Evolutionary conservation across 495 filamentous ascomycete genomes (phyloP).

Genomic region (Aspergillus cristatus): DNA sequence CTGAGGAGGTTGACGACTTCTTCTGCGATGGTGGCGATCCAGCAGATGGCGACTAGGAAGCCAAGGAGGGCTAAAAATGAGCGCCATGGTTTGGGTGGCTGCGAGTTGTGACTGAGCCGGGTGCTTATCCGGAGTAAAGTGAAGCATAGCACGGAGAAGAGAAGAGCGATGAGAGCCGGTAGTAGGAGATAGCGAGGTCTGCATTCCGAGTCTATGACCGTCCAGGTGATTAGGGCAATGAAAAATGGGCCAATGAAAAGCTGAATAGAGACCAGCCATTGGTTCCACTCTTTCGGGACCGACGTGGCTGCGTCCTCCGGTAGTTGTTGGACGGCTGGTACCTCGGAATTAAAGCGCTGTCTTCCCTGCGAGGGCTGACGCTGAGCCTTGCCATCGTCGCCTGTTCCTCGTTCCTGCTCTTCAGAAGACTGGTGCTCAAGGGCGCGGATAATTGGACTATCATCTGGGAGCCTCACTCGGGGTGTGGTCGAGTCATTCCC

Average conservation of each 20-base stretch:
- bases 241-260: conserved; percentile 85
- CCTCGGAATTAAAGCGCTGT: conserved; percentile 33
- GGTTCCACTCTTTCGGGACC: conserved; percentile 60
- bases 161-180: conserved; percentile 57
- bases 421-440: conserved; percentile 8
- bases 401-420: conserved; percentile 3
- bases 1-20: conserved; percentile 96
- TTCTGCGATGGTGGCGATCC: conserved; percentile 93
- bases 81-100: conserved; percentile 53
- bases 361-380: conserved; percentile 10
- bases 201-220: conserved; percentile 48
- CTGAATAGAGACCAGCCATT: conserved; percentile 81
- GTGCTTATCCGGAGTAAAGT: conserved; percentile 55
- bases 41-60: conserved; percentile 85
- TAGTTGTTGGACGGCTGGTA: conserved; percentile 20
- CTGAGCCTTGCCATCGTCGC: conserved; percentile 11
- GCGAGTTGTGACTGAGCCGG: conserved; percentile 26
- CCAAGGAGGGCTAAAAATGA: conserved; percentile 76
- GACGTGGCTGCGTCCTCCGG: conserved; percentile 15
- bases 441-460: conserved; percentile 29
- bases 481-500: conserved; percentile 15
- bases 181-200: conserved; percentile 44
- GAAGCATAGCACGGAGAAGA: conserved; percentile 59
- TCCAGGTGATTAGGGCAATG: conserved; percentile 67
- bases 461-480: conserved; percentile 31